phyloP scores from a whole-genome alignment of 2,329 filamentous ascomycete genomes.

The Talaromyces sp. region DNA sequence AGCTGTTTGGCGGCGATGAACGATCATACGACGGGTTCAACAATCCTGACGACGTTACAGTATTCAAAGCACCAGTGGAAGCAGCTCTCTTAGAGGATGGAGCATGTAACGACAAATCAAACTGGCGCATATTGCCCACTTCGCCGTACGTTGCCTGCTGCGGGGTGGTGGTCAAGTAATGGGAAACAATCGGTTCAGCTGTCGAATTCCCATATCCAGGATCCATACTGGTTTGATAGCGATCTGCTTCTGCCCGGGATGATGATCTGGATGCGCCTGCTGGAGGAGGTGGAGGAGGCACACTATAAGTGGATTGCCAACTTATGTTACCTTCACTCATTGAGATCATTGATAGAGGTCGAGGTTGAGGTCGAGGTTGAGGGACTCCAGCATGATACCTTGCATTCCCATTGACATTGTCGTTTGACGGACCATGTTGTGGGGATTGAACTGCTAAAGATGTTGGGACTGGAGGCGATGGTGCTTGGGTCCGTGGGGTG shows the following conservation, averaged over 20 bases:
- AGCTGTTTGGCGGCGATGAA: conserved; percentile 32
- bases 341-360: conserved; percentile 31
- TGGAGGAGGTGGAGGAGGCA: conserved; percentile 33
- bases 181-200: conserved; percentile 4
- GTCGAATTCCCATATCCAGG: conserved; percentile 1
- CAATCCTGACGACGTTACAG: conserved; percentile 29
- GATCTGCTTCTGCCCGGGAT: conserved; percentile 28
- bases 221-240: conserved; percentile 20
- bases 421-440: conserved; percentile 13
- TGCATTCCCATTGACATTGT: conserved; percentile 10
- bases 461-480: conserved; percentile 13
- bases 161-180: conserved; percentile 6
- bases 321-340: conserved; percentile 21
- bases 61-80: conserved; percentile 40
- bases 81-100: conserved; percentile 42
- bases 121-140: conserved; percentile 17
- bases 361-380: conserved; percentile 28
- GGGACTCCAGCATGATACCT: conserved; percentile 8
- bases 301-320: conserved; percentile 26
- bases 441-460: conserved; percentile 20
- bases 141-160: conserved; percentile 17
- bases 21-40: conserved; percentile 31
- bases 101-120: conserved; percentile 26
- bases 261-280: conserved; percentile 29
- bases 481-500: conserved; percentile 30